Evolutionary conservation across 169 alveolate genomes (phyloP), one percentile per base, ranked within the genome.

Genomic region (Babesia caballi): DNA sequence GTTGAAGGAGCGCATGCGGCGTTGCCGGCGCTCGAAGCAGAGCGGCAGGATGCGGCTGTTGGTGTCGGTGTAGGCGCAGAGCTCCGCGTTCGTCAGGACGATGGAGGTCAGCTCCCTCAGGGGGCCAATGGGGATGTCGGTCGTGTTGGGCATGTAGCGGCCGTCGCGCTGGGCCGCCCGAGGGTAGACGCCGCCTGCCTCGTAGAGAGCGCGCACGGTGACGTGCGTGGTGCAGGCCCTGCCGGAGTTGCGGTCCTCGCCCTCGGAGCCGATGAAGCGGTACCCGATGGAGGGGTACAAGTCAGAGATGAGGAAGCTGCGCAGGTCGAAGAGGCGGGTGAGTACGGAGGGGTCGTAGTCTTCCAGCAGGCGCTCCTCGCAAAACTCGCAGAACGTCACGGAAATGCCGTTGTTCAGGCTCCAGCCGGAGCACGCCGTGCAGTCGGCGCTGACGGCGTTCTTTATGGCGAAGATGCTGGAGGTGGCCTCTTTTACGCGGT

Each of bases 341-440:
- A 77, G 28, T 11, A 67, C 49, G 14, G 53, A 5, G 14, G 82
- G 66, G 46, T 77, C 75, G 23, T 36, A 65, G 14, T 51, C 54
- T 11, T 67, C 33, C 56, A 56, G 6, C 27, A 77, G 28, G 4
- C 51, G 8, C 21, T 77, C 80, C 54, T 77, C 85, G 51, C 85
- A 77, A n/a, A 40, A 25, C 40, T 77, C 85, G n/a, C 85, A 77
- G 52, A 77, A 77, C 5, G 59, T 38, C 0, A 49, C 15, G 23
- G 82, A 46, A 3, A 36, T 40, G 21, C 85, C 85, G 30, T 77
- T 70, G 49, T 60, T 41, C n/a, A 77, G 25, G 40, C 71, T 77
- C 85, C 85, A 77, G 28, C 85, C 85, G 15, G 85, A 77, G 25
- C 85, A 77, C 30, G 52, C 15, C 0, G 38, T 36, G 33, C 85